Percentiles rank a stretch among this genome's conserved stretches.
These are phyloP conservation scores for Suaeda aralocaspica DNA, from an alignment of 148 eudicot genomes.

Conservation along the genomic window DNA sequence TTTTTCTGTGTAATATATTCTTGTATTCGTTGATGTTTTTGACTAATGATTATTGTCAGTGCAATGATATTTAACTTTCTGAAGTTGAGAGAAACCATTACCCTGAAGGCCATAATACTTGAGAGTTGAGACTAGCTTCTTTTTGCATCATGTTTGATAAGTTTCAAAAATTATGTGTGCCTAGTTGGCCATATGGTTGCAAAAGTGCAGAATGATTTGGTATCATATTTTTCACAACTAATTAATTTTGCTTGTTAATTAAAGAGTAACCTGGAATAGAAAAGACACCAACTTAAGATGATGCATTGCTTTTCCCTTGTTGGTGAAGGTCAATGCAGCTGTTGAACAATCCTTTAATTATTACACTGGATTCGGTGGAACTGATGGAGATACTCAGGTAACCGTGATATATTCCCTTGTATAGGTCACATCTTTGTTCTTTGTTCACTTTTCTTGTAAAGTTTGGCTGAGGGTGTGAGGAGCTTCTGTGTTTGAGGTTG, in stretches of 20 bases:
- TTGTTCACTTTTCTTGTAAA: constrained; percentile 3
- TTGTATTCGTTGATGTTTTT: neutral
- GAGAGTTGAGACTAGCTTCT: neutral
- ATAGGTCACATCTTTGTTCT: neutral
- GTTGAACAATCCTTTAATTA: constrained; percentile 38
- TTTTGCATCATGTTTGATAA: neutral
- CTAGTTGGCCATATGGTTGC: neutral
- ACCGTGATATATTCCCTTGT: neutral
- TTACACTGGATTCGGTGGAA: constrained; percentile 39
- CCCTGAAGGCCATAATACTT: neutral
- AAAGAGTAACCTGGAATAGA: constrained; percentile 2
- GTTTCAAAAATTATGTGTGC: neutral
- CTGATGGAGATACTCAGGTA: constrained; percentile 43
- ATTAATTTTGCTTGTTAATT: neutral
- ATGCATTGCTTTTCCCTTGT: constrained; percentile 4
- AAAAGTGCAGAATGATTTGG: neutral
- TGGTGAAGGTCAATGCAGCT: constrained; percentile 34
- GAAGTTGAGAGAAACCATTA: neutral
- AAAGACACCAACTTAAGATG: neutral
- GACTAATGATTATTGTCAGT: neutral
- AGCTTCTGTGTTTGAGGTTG: constrained; percentile 5
- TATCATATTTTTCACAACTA: too few species aligned
- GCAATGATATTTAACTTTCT: neutral
- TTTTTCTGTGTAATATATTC: neutral
- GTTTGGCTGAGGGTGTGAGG: neutral